A percentile compares a stretch with the other conserved stretches of the same genome.
Evolutionary conservation across 768 basidiomycete genomes (phyloP).

Genomic region (Tricholoma flavovirens): DNA sequence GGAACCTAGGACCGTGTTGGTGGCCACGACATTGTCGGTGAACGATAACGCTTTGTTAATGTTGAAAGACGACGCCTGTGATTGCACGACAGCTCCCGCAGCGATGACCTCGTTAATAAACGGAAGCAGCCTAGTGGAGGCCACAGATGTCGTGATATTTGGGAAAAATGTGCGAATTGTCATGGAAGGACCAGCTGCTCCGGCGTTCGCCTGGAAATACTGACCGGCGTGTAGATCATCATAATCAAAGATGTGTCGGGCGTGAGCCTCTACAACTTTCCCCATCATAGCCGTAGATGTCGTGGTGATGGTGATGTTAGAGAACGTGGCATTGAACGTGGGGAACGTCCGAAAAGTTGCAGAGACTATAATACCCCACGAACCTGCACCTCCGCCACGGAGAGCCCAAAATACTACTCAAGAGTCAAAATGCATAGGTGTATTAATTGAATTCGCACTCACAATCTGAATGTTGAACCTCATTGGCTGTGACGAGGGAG

Average conservation of each 20-base stretch:
- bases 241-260: conserved; percentile 31
- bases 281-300: conserved; percentile 15
- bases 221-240: conserved; percentile 25
- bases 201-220: conserved; percentile 19
- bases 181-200: not conserved
- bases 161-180: conserved; percentile 16
- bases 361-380: conserved; percentile 33
- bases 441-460: not conserved
- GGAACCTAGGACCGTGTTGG: conserved; percentile 12
- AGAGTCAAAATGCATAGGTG: not conserved
- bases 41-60: conserved; percentile 13
- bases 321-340: conserved; percentile 24
- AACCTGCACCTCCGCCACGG: conserved; percentile 25
- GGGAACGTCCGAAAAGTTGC: conserved; percentile 30
- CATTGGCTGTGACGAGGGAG: not conserved
- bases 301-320: conserved; percentile 12
- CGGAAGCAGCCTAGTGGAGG: conserved; percentile 13
- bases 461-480: not conserved
- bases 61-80: not conserved
- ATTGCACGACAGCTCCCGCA: conserved; percentile 11
- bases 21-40: conserved; percentile 12
- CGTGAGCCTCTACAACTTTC: conserved; percentile 23
- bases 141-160: conserved; percentile 11
- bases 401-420: conserved; percentile 22
- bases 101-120: conserved; percentile 15